Base-by-base conservation (phyloP, 2,329 filamentous ascomycete species). In the Beauveria caledonica region DNA sequence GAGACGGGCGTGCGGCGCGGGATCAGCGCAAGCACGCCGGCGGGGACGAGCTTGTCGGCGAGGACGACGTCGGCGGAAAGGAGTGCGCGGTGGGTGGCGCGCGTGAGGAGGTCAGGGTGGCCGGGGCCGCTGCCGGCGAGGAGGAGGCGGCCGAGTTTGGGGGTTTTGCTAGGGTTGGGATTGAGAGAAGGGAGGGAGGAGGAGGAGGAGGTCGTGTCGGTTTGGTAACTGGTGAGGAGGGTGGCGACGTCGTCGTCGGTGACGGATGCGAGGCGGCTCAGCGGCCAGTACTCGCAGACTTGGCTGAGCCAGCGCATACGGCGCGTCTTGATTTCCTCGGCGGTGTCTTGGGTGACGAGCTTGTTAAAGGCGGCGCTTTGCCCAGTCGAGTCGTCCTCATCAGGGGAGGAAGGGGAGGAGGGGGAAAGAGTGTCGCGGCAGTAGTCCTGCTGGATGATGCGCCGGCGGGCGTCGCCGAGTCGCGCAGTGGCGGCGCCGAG, bases 251-350 rank as follows among this genome's bases (percentile, higher is more conserved):
- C 92, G 9, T 82, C 81, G 68, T 96, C 90, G 3, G 83, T 87
- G 64, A 97, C 87, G 45, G 82, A 80, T 8, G 92, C 91, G 1
- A 99, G 82, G 19, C 89, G 85, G 64, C 86, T 86, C 27, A 99
- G 80, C 1, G 94, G 92, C 94, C 94, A 99, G 75, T 99, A 99
- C 77, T 99, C 94, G 80, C 94, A 99, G 57, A 99, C 91, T 71
- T 99, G 94, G 21, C 89, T 85, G 1, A 99, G 79, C 94, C 94
- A 99, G 61, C 94, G 84, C 79, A 96, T 92, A 56, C 94, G 83
- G 62, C 93, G 81, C 23, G 84, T 92, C 70, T 91, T 91, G 1
- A 83, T 76, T 68, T 94, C 90, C 49, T 86, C 56, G 11, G 33
- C 23, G 11, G 33, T n/a, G 17, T 42, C 85, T 51, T 90, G 86